Conservation (phyloP, 768 basidiomycete species). For the Dacryopinax primogenitus region DNA sequence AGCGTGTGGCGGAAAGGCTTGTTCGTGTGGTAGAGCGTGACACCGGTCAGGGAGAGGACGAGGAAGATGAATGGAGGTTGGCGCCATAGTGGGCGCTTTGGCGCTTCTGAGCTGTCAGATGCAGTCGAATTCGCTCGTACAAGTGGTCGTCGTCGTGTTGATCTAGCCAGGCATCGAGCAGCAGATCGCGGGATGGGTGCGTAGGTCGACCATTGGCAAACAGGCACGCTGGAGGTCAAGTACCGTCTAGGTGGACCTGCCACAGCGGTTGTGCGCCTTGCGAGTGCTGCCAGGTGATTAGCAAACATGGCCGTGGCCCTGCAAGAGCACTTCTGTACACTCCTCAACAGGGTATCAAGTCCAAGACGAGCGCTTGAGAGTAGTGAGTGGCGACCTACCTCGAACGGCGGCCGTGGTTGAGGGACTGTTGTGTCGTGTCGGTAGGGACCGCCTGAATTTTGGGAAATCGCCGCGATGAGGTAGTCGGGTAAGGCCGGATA, state of each 20-base stretch:
- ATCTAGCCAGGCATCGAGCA: neutral
- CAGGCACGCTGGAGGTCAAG: neutral
- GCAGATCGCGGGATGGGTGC: neutral
- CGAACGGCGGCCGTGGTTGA: too few relatives aligned
- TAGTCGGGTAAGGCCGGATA: too few relatives aligned
- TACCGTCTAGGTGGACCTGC: neutral
- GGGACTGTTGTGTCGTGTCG: neutral
- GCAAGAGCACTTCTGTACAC: neutral
- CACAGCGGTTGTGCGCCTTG: neutral
- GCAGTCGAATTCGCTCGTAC: neutral
- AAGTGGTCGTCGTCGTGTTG: neutral
- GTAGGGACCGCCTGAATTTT: neutral
- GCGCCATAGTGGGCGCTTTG: neutral
- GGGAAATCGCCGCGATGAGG: neutral
- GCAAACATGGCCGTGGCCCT: neutral
- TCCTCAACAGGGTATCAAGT: neutral
- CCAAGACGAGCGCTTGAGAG: neutral
- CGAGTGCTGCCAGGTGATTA: neutral
- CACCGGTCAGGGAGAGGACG: neutral
- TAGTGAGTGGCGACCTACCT: neutral
- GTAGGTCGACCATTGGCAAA: neutral
- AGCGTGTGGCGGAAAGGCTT: conserved; percentile 63
- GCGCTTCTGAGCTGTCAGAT: neutral
- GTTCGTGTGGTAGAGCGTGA: conserved; percentile 42
- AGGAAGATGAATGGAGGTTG: neutral